Conservation (phyloP, 768 basidiomycete species). For the Pisolithus microcarpus region DNA sequence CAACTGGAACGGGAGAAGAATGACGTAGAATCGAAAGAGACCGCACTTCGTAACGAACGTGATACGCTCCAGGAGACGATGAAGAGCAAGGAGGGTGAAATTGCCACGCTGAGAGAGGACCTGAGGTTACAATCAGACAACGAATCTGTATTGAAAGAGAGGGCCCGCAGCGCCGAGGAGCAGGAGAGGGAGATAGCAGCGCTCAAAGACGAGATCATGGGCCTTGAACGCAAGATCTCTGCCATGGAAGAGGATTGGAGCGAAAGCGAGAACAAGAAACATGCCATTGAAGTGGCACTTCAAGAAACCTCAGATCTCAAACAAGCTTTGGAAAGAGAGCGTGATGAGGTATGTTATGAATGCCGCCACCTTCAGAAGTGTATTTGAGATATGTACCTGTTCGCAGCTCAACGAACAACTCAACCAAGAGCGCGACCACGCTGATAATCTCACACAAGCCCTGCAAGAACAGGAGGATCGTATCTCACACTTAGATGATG, state of each 20-base stretch:
- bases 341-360: slow-evolving; percentile 38
- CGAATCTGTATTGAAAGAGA: slow-evolving; percentile 46
- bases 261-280: slow-evolving; percentile 47
- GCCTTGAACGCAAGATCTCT: slow-evolving; percentile 36
- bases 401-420: slow-evolving; percentile 43
- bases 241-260: slow-evolving; percentile 51
- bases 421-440: slow-evolving; percentile 45
- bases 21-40: slow-evolving; percentile 40
- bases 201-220: slow-evolving; percentile 20
- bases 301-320: slow-evolving; percentile 46
- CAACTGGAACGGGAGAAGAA: slow-evolving; percentile 63
- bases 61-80: slow-evolving; percentile 25
- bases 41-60: slow-evolving; percentile 38
- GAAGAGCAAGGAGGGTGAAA: slow-evolving; percentile 9
- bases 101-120: slow-evolving; percentile 35
- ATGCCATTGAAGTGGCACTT: slow-evolving; percentile 49
- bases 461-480: slow-evolving; percentile 50
- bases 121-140: slow-evolving; percentile 44
- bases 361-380: not conserved
- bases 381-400: not conserved
- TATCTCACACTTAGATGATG: slow-evolving; percentile 45
- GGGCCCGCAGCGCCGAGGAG: slow-evolving; percentile 48
- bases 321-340: slow-evolving; percentile 51
- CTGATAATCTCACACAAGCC: slow-evolving; percentile 38
- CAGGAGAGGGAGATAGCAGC: slow-evolving; percentile 49